phyloP scores from a whole-genome alignment of 352 stramenopile species.

The Globisporangium echinulatum region DNA sequence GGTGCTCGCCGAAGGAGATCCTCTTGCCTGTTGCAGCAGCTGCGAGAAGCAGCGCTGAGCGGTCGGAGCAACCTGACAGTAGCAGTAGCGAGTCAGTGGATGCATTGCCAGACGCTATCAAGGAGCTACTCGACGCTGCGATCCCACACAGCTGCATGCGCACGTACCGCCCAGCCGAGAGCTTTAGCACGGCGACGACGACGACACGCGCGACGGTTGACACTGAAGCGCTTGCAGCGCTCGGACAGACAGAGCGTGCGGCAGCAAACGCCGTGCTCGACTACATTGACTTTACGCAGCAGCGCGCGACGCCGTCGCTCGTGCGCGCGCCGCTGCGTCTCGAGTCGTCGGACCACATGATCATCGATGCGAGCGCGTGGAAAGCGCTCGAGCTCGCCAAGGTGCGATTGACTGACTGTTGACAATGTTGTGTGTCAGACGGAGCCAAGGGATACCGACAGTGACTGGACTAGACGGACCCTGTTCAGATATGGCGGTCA shows the following conservation, averaged over 20 bases:
- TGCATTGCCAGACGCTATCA: constrained; percentile 14
- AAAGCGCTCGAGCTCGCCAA: constrained; percentile 63
- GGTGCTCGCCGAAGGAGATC: constrained; percentile 65
- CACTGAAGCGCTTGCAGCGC: constrained; percentile 1
- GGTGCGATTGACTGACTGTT: constrained; percentile 4
- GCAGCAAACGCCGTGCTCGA: constrained; percentile 51
- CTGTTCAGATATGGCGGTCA: too few relatives aligned
- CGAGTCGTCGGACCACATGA: constrained; percentile 67
- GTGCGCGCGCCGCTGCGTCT: constrained; percentile 44
- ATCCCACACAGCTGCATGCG: constrained; percentile 52
- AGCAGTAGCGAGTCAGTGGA: background rate
- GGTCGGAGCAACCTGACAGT: background rate
- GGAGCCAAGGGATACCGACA: too few relatives aligned
- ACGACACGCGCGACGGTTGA: background rate
- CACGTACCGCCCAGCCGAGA: constrained; percentile 40
- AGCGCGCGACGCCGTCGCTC: constrained; percentile 18
- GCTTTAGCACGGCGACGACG: constrained; percentile 4
- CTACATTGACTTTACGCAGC: constrained; percentile 64
- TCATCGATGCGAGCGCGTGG: constrained; percentile 74
- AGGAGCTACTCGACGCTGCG: constrained; percentile 25
- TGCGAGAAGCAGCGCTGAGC: background rate
- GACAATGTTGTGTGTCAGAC: background rate
- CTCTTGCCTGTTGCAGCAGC: constrained; percentile 31
- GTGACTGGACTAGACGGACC: too few relatives aligned
- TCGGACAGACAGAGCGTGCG: constrained; percentile 24